These are phyloP conservation scores for Bruguiera gymnorhiza DNA, from an alignment of 345 rosid species.

Conservation along the genomic window DNA sequence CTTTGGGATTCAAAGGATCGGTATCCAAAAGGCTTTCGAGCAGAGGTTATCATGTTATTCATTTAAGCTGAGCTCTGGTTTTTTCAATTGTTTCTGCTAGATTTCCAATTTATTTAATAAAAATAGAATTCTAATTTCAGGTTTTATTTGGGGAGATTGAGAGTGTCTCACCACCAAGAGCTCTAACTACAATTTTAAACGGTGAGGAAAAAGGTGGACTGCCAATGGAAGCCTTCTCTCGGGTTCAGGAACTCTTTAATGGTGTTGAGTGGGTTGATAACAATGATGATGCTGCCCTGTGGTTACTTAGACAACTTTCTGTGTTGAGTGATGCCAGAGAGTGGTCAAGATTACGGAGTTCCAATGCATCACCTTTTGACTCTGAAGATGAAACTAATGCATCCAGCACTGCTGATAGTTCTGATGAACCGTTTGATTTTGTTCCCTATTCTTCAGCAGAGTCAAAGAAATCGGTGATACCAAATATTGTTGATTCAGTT, in stretches of 20 bases:
- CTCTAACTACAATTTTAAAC: constrained; percentile 61
- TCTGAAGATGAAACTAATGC: constrained; percentile 93
- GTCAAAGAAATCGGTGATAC: constrained; percentile 11
- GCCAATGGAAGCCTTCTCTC: constrained; percentile 97
- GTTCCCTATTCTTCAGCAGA: constrained; percentile 39
- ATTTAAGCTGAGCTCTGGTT: neutral
- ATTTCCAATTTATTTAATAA: constrained; percentile 17
- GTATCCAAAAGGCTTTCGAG: constrained; percentile 89
- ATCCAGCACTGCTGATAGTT: constrained; percentile 91
- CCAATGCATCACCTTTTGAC: constrained; percentile 62
- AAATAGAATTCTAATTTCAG: constrained; percentile 36
- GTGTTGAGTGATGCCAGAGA: constrained; percentile 80
- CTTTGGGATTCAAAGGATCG: constrained; percentile 95
- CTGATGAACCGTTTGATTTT: constrained; percentile 79
- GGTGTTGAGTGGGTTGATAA: constrained; percentile 83
- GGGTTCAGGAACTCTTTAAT: constrained; percentile 93
- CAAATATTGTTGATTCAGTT: constrained; percentile 24
- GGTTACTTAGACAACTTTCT: constrained; percentile 93
- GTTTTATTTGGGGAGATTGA: constrained; percentile 94
- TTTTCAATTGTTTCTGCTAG: neutral
- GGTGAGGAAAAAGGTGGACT: constrained; percentile 97
- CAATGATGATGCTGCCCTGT: constrained; percentile 85
- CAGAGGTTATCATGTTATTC: constrained; percentile 55
- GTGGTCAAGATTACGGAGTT: constrained; percentile 63
- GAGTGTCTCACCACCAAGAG: constrained; percentile 58